These are phyloP conservation scores for Paracamarosporium sp. DNA, from an alignment of 2,329 filamentous ascomycete species.

Conservation along the genomic window DNA sequence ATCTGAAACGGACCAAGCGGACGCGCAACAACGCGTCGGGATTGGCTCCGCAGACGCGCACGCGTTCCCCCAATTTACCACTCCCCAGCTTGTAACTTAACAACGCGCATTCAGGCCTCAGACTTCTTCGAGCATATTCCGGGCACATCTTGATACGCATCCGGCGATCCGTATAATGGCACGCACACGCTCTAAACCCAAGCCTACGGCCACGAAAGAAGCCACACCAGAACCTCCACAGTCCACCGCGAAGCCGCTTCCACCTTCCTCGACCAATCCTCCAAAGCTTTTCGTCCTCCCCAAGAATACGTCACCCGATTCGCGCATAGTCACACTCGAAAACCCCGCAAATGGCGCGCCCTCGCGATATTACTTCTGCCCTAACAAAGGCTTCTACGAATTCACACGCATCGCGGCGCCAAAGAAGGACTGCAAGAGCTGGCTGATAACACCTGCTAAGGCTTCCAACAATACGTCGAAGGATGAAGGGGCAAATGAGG, in stretches of 20 bases:
- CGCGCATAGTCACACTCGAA: constrained; percentile 63
- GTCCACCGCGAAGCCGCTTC: constrained; percentile 37
- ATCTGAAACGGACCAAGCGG: constrained; percentile 40
- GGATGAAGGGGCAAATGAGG: constrained; percentile 8
- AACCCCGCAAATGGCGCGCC: constrained; percentile 58
- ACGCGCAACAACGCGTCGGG: constrained; percentile 34
- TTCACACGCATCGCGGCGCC: constrained; percentile 64
- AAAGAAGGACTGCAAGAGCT: constrained; percentile 59
- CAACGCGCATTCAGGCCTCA: neutral
- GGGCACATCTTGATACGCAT: too few species aligned
- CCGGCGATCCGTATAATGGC: constrained; percentile 36
- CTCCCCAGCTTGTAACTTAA: neutral
- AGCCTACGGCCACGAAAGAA: constrained; percentile 27
- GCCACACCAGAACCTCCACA: constrained; percentile 30
- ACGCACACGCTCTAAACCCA: constrained; percentile 46
- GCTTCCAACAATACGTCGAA: constrained; percentile 8
- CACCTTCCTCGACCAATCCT: constrained; percentile 48
- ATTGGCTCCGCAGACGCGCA: constrained; percentile 13
- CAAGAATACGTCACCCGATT: constrained; percentile 56
- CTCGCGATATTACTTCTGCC: constrained; percentile 65
- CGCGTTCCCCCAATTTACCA: neutral
- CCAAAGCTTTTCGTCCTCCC: constrained; percentile 66
- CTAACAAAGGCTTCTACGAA: constrained; percentile 64
- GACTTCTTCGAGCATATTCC: neutral
- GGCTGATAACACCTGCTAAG: constrained; percentile 53